Percentiles rank a stretch among this genome's conserved stretches.
These are phyloP conservation scores for Penicillium vulpinum DNA, from an alignment of 2,329 filamentous ascomycete genomes.

Conservation along the genomic window DNA sequence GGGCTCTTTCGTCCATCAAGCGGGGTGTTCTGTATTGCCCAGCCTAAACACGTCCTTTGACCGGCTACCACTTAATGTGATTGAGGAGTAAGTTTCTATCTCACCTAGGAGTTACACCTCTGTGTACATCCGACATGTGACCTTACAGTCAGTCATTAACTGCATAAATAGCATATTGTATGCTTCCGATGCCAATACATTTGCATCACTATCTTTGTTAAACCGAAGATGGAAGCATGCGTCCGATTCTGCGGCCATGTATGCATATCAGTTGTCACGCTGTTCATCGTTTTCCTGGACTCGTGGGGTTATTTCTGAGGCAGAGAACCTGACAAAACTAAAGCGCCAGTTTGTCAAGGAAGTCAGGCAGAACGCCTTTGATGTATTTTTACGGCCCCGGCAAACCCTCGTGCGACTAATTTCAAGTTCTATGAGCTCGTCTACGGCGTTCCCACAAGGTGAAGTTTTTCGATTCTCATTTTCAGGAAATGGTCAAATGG, in stretches of 20 bases:
- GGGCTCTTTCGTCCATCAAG: constrained; percentile 1
- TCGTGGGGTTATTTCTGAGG: constrained; percentile 37
- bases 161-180: constrained; percentile 45
- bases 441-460: constrained; percentile 73
- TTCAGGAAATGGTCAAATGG: constrained; percentile 70
- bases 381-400: constrained; percentile 69
- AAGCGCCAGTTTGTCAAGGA: constrained; percentile 68
- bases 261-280: constrained; percentile 48
- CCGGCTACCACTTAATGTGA: constrained; percentile 25
- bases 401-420: constrained; percentile 75
- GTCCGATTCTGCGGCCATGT: constrained; percentile 47
- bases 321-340: constrained; percentile 57
- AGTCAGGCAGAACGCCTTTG: constrained; percentile 74
- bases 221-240: constrained; percentile 47
- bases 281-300: constrained; percentile 45
- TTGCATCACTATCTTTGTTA: constrained; percentile 49
- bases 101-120: not conserved
- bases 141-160: not conserved
- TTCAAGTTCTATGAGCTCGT: constrained; percentile 80
- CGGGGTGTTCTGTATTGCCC: not conserved
- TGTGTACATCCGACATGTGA: not conserved
- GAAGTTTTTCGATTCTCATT: constrained; percentile 84
- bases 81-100: constrained; percentile 21
- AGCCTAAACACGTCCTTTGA: constrained; percentile 13
- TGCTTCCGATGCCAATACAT: constrained; percentile 48